phyloP scores from a whole-genome alignment of 257 asterid species.

The Petrea volubilis region DNA sequence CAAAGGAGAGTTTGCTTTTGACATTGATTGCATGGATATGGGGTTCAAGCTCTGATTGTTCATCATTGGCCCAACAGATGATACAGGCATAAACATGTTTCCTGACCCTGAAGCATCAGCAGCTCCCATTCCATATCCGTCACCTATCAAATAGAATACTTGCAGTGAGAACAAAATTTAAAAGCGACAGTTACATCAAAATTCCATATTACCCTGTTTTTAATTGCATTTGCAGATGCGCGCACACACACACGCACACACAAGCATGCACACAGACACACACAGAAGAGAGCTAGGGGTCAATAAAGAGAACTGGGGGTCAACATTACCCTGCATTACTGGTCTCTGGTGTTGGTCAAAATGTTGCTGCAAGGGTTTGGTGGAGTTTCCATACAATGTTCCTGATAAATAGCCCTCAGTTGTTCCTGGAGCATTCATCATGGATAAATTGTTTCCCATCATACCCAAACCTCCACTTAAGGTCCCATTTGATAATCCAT shows the following conservation, averaged over 20 bases:
- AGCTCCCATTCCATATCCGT: conserved; percentile 58
- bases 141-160: conserved; percentile 57
- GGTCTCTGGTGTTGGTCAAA: conserved; percentile 70
- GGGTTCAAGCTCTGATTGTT: conserved; percentile 59
- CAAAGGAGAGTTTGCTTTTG: conserved; percentile 51
- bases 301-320: conserved; percentile 6
- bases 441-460: conserved; percentile 54
- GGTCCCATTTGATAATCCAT: conserved; percentile 67
- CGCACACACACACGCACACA: background rate
- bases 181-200: conserved; percentile 13
- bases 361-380: conserved; percentile 56
- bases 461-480: conserved; percentile 68
- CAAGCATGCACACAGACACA: background rate
- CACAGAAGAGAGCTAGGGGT: background rate
- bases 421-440: conserved; percentile 57
- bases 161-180: conserved; percentile 28
- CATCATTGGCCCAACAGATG: conserved; percentile 55
- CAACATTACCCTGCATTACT: conserved; percentile 53
- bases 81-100: conserved; percentile 50
- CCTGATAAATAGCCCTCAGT: conserved; percentile 66
- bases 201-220: conserved; percentile 1
- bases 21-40: conserved; percentile 53
- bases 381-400: conserved; percentile 58
- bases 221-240: background rate
- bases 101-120: conserved; percentile 71